Evolutionary conservation across 345 rosid genomes (phyloP).

Genomic region (Linum lewisii): DNA sequence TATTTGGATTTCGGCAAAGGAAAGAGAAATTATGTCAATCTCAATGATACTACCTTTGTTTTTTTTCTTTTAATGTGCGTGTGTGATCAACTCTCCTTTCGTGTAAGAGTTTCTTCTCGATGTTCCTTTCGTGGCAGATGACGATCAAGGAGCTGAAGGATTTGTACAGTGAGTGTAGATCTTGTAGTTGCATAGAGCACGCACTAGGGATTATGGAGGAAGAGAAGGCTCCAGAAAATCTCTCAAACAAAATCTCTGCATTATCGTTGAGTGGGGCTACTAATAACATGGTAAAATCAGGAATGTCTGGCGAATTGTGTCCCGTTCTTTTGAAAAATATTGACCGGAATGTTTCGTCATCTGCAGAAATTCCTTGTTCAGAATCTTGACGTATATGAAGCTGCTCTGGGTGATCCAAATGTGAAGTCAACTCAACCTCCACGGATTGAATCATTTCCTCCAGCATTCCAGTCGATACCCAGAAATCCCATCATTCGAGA

Average conservation of each 20-base stretch:
- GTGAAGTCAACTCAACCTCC: constrained; percentile 47
- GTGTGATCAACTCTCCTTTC: not conserved
- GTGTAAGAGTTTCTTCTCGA: not conserved
- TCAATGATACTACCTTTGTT: not conserved
- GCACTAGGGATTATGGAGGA: constrained; percentile 74
- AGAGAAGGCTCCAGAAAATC: constrained; percentile 69
- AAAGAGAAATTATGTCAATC: not conserved
- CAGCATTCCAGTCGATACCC: constrained; percentile 51
- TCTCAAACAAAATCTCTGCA: constrained; percentile 59
- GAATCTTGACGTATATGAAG: constrained; percentile 73
- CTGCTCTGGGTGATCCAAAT: constrained; percentile 62
- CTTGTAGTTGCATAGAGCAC: constrained; percentile 87
- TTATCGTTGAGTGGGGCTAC: constrained; percentile 53
- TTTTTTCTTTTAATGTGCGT: no score
- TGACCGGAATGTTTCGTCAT: constrained; percentile 23
- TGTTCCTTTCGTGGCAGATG: constrained; percentile 27
- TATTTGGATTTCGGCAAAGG: constrained; percentile 11
- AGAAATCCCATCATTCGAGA: constrained; percentile 85
- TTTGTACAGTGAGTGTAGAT: constrained; percentile 60
- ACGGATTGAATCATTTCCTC: constrained; percentile 81
- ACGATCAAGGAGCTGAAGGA: constrained; percentile 51
- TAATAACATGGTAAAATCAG: constrained; percentile 50
- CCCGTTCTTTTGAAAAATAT: not conserved
- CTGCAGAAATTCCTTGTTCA: constrained; percentile 64
- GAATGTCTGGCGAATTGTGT: not conserved